Evolutionary conservation across 2,329 filamentous ascomycete species (phyloP), one percentile per base, ranked within the genome.

Genomic region (Aspergillus transmontanensis): DNA sequence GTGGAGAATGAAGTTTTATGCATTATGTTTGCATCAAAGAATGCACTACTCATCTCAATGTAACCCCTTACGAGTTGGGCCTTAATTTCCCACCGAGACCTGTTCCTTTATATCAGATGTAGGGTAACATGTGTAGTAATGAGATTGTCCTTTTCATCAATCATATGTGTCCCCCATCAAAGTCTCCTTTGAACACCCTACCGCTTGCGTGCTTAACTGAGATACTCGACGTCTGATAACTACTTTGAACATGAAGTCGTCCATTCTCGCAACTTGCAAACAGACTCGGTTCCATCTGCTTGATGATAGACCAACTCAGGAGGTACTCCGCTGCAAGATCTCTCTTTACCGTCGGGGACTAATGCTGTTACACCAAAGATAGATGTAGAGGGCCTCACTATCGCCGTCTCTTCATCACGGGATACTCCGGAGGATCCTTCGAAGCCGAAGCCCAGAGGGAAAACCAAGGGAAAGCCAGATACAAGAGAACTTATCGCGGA

Each of bases 341-440:
- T 30, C 28, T 57, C 9, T 21, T 16, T 10, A 3, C 45, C 26
- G 11, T 23, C 16, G 16, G 21, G 45, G 32, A 48, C 30, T 23
- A 54, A 51, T 28, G 5, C 1, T 58, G 54, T 28, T 39, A 12
- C 16, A 4, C 46, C 14, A 16, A 16, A 90, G 88, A 82, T 91
- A 58, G 88, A 91, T 64, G 85, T 94, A 48, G 89, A 92, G 66
- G 90, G 90, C 54, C 82, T 94, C n/a, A 87, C 83, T 62, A 90
- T 94, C 64, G 85, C 86, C 1, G 85, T 94, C 53, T 82, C 82
- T 1, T 75, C 70, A 2, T 46, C 68, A 1, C 58, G 63, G 3
- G 69, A 71, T 6, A 60, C 61, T 41, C 57, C 65, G 1, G 70
- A 69, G 23, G 69, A 70, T 30, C 26, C 61, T 9, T 59, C 68